These are phyloP conservation scores for Dictyostelium brefeldianum DNA, from an alignment of 78 protist species.

Conservation along the genomic window DNA sequence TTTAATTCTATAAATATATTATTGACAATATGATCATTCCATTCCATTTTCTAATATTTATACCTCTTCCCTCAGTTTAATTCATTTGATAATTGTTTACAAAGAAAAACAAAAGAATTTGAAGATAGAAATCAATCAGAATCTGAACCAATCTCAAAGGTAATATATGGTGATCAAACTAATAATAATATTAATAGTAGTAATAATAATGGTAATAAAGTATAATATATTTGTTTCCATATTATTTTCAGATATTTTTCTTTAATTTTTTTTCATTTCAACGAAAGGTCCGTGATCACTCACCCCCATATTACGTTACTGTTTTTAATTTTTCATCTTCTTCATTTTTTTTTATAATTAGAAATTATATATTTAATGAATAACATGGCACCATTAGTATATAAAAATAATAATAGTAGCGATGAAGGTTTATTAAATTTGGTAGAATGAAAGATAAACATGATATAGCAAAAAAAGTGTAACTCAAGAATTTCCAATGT, in stretches of 20 bases:
- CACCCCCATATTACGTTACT: no score
- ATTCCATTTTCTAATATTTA: no score
- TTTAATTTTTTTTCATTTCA: no score
- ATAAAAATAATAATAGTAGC: not conserved
- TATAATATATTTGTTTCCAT: no score
- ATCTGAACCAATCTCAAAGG: not conserved
- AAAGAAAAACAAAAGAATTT: constrained; percentile 24
- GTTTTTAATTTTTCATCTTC: no score
- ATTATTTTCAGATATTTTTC: no score
- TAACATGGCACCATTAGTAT: not conserved
- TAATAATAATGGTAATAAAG: not conserved
- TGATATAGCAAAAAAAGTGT: constrained; percentile 30
- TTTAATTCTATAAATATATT: no score
- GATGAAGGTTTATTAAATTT: not conserved
- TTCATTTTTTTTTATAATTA: no score
- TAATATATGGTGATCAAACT: not conserved
- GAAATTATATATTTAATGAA: no score
- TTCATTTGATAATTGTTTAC: constrained; percentile 43
- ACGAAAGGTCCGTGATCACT: no score
- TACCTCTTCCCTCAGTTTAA: constrained; percentile 5
- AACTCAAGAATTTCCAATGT: constrained; percentile 28
- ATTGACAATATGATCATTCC: no score
- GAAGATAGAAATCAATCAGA: not conserved
- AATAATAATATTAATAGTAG: not conserved
- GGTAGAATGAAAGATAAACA: constrained; percentile 47